phyloP scores from a whole-genome alignment of 805 yeast species.

The Candida taoyuanica region DNA sequence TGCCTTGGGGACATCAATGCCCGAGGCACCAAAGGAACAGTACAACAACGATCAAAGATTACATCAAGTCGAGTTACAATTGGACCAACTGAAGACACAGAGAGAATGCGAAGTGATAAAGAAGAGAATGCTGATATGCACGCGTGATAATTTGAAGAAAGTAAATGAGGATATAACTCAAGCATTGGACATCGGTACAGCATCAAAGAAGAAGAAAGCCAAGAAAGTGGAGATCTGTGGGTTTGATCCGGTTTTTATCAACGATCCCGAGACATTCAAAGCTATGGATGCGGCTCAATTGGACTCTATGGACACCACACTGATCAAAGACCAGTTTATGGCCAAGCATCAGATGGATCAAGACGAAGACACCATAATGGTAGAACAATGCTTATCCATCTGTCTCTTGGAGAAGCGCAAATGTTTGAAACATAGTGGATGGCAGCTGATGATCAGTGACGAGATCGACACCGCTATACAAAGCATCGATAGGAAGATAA shows the following conservation, averaged over 20 bases:
- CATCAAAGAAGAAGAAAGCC: slow-evolving; percentile 16
- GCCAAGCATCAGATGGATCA: not conserved
- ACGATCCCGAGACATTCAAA: slow-evolving; percentile 5
- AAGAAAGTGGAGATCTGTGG: slow-evolving; percentile 51
- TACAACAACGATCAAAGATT: slow-evolving; percentile 11
- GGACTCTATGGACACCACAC: slow-evolving; percentile 13
- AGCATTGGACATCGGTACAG: not conserved
- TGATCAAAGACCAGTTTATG: slow-evolving; percentile 6
- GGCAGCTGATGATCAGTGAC: slow-evolving; percentile 36
- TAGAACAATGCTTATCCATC: slow-evolving; percentile 11
- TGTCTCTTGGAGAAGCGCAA: slow-evolving; percentile 53
- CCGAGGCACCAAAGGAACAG: slow-evolving; percentile 35
- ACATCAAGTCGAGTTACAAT: not conserved
- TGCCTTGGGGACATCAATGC: slow-evolving; percentile 37
- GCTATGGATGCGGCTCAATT: slow-evolving; percentile 20
- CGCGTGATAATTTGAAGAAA: slow-evolving; percentile 24
- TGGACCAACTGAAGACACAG: not conserved
- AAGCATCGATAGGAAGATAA: slow-evolving; percentile 21
- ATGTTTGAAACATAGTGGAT: slow-evolving; percentile 51
- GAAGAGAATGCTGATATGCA: slow-evolving; percentile 18
- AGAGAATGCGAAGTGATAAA: slow-evolving; percentile 9
- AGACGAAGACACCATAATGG: slow-evolving; percentile 9
- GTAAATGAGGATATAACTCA: slow-evolving; percentile 23
- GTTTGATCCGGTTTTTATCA: slow-evolving; percentile 34
- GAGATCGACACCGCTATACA: slow-evolving; percentile 34